Evolutionary conservation across 805 yeast genomes (phyloP).

Genomic region (Suhomyces tanzawaensis): DNA sequence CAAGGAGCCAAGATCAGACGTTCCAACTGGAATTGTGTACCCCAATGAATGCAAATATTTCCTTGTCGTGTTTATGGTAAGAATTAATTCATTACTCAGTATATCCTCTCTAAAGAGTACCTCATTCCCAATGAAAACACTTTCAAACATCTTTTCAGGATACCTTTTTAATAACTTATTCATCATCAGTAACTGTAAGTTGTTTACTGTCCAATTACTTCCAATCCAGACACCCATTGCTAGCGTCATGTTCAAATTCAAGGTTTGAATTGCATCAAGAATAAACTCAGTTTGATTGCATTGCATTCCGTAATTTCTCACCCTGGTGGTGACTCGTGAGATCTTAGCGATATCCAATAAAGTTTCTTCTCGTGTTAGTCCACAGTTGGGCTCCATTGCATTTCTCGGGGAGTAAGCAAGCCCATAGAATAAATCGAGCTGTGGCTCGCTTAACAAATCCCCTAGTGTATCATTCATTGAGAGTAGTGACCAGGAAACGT

Average conservation of each 20-base stretch:
- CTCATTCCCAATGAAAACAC: constrained; percentile 62
- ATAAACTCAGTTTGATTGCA: constrained; percentile 55
- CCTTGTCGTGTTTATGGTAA: constrained; percentile 43
- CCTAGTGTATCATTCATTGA: not conserved
- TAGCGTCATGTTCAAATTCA: constrained; percentile 54
- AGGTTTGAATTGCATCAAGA: constrained; percentile 49
- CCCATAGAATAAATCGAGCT: constrained; percentile 44
- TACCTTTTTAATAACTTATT: constrained; percentile 38
- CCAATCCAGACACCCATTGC: constrained; percentile 67
- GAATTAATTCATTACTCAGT: constrained; percentile 32
- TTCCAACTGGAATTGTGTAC: constrained; percentile 54
- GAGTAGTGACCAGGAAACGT: no score
- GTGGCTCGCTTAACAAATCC: not conserved
- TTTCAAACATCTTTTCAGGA: constrained; percentile 46
- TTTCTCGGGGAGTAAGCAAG: constrained; percentile 58
- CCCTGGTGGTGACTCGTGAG: constrained; percentile 56
- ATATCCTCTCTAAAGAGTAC: constrained; percentile 55
- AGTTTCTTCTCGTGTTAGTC: constrained; percentile 46
- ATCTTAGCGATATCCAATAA: constrained; percentile 54
- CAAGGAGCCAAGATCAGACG: constrained; percentile 56
- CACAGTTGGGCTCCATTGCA: constrained; percentile 55
- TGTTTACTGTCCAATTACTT: constrained; percentile 41
- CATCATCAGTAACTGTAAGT: constrained; percentile 46
- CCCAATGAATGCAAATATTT: constrained; percentile 31
- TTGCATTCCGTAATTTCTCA: constrained; percentile 60